Percentiles rank a stretch among this genome's conserved stretches.
These are phyloP conservation scores for Mycena sp. DNA, from an alignment of 1,284 basidiomycete genomes.

Conservation along the genomic window DNA sequence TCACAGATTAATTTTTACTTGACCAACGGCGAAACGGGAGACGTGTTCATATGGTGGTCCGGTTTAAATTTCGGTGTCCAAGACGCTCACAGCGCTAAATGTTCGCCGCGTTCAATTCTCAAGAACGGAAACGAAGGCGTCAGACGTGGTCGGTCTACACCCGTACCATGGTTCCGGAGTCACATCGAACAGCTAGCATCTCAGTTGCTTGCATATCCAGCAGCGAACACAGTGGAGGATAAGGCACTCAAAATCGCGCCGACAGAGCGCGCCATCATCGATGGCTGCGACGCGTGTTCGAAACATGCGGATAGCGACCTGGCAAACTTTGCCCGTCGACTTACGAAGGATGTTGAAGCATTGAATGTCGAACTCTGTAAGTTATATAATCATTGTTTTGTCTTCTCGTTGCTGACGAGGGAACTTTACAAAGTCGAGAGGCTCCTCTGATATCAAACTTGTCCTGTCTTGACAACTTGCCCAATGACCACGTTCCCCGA, in stretches of 20 bases:
- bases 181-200: not conserved
- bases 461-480: too few relatives aligned
- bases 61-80: not conserved
- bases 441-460: too few relatives aligned
- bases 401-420: too few relatives aligned
- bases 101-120: not conserved
- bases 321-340: not conserved
- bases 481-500: too few relatives aligned
- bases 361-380: not conserved
- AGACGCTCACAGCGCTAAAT: not conserved
- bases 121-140: not conserved
- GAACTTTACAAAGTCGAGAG: too few relatives aligned
- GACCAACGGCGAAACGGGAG: not conserved
- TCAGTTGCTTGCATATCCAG: not conserved
- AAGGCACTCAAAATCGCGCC: not conserved
- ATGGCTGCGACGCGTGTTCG: not conserved
- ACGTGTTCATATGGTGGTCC: not conserved
- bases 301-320: not conserved
- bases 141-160: not conserved
- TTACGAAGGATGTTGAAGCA: not conserved
- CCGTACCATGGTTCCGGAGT: not conserved
- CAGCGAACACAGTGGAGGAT: not conserved
- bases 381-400: too few relatives aligned
- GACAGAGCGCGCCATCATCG: not conserved
- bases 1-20: not conserved